Base-by-base conservation (phyloP, 2,329 filamentous ascomycete species). In the Pseudopyricularia cyperi region DNA sequence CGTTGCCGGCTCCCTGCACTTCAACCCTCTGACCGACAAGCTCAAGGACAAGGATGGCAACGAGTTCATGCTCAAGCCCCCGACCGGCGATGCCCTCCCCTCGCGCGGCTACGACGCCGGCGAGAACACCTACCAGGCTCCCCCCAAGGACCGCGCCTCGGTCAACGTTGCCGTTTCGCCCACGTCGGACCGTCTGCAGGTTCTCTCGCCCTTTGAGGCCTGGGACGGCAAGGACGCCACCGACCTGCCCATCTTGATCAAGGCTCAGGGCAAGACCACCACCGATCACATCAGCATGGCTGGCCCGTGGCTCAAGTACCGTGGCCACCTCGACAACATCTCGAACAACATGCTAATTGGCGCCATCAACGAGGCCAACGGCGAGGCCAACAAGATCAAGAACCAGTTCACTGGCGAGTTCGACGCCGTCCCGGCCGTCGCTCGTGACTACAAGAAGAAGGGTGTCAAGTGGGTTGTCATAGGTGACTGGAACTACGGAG, bases 261-360 rank as follows among this genome's bases (percentile, higher is more conserved):
- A 98, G 83, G 80, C 85, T 58, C 72, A 93, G 72, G 91, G 91
- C 71, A 96, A 97, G 83, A 95, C 89, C 59, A 96, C 90, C 58
- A 95, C 90, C 57, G 90, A 95, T 67, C 89, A 95, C 75, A 95
- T 95, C 72, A 95, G 89, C 56, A 94, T 95, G 88, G 90, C 89
- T 60, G 89, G 90, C 59, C 89, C 90, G 56, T 95, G 90, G 90
- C 77, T 97, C 70, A 96, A 96, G 80, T 97, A 96, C 82, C 89
- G 91, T 80, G 91, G 91, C 57, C 91, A 97, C 69, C 79, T 97
- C 64, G 91, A 96, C 82, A 97, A 97, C 81, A 96, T 97, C 75
- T 96, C 90, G 67, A 96, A 97, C 83, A 97, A 97, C 81, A 95
- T 96, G 89, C 74, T 97, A 69, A 96, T 97, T 62, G 91, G 91